A percentile compares a stretch with the other conserved stretches of the same genome.
Conservation (phyloP, 1,139 yeast genomes). For the Geotrichum klebahnii region DNA sequence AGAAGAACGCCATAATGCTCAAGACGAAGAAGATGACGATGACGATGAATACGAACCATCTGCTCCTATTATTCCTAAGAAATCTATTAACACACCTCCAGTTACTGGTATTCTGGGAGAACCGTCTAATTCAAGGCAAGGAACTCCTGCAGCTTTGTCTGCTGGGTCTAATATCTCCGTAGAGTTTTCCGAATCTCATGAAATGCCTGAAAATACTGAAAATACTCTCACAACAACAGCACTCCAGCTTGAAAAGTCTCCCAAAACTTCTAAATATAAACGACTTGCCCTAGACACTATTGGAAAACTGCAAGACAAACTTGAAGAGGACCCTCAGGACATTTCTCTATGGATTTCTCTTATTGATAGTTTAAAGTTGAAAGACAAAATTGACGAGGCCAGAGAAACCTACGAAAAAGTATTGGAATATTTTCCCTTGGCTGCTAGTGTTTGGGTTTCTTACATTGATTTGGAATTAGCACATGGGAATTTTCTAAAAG, state of each 20-base stretch:
- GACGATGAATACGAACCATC: slow-evolving; percentile 20
- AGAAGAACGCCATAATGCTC: too few species aligned
- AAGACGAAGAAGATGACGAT: slow-evolving; percentile 8
- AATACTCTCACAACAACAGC: too few species aligned
- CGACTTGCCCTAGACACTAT: slow-evolving; percentile 46
- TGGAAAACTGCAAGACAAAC: slow-evolving; percentile 57
- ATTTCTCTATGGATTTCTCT: slow-evolving; percentile 55
- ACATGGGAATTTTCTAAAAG: slow-evolving; percentile 64
- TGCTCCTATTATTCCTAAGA: slow-evolving; percentile 11
- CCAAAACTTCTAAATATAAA: slow-evolving; percentile 30
- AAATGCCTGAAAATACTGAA: too few species aligned
- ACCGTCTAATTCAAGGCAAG: too few species aligned
- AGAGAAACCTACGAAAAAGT: slow-evolving; percentile 58
- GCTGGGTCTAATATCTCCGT: too few species aligned
- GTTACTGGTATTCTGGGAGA: not conserved
- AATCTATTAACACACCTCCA: slow-evolving; percentile 2
- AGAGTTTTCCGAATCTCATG: too few species aligned
- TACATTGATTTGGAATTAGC: slow-evolving; percentile 67
- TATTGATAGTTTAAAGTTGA: slow-evolving; percentile 50
- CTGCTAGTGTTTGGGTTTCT: slow-evolving; percentile 61
- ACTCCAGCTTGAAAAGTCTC: too few species aligned
- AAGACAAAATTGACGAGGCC: slow-evolving; percentile 62
- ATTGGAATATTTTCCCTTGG: slow-evolving; percentile 58
- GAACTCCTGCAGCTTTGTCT: too few species aligned
- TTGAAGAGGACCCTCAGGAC: slow-evolving; percentile 56